phyloP scores from a whole-genome alignment of 352 stramenopile genomes.

The Bremia lactucae region DNA sequence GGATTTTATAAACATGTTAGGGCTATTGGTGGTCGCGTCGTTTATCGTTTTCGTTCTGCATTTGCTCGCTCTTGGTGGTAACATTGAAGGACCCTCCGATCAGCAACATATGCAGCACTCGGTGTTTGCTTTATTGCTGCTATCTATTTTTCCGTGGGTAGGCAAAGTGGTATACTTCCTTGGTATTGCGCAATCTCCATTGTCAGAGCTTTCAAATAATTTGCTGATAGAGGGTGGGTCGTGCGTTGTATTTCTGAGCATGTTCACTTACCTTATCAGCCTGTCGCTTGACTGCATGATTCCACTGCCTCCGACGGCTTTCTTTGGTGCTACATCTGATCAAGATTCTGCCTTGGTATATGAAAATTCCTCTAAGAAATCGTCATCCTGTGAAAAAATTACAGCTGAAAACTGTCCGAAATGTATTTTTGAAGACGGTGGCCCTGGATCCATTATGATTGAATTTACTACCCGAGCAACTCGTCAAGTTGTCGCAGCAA shows the following conservation, averaged over 20 bases:
- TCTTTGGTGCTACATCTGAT: conserved; percentile 47
- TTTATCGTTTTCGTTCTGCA: conserved; percentile 39
- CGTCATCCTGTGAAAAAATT: conserved; percentile 23
- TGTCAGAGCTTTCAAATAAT: conserved; percentile 27
- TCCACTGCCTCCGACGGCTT: conserved; percentile 57
- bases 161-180: conserved; percentile 57
- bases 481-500: conserved; percentile 25
- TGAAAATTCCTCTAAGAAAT: conserved; percentile 15
- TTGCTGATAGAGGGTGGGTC: conserved; percentile 32
- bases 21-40: conserved; percentile 35
- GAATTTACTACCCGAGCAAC: conserved; percentile 51
- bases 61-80: conserved; percentile 36
- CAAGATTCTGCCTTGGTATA: conserved; percentile 38
- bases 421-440: conserved; percentile 74
- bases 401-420: conserved; percentile 72
- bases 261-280: conserved; percentile 35
- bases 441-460: conserved; percentile 55
- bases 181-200: conserved; percentile 33
- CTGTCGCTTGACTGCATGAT: conserved; percentile 49
- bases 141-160: conserved; percentile 52
- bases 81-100: conserved; percentile 23
- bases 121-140: conserved; percentile 37
- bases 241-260: conserved; percentile 26
- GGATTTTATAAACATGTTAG: conserved; percentile 30
- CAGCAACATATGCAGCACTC: conserved; percentile 49